Evolutionary conservation across 768 basidiomycete species (phyloP), one percentile per base, ranked within the genome.

Genomic region (Mrakia blollopis): DNA sequence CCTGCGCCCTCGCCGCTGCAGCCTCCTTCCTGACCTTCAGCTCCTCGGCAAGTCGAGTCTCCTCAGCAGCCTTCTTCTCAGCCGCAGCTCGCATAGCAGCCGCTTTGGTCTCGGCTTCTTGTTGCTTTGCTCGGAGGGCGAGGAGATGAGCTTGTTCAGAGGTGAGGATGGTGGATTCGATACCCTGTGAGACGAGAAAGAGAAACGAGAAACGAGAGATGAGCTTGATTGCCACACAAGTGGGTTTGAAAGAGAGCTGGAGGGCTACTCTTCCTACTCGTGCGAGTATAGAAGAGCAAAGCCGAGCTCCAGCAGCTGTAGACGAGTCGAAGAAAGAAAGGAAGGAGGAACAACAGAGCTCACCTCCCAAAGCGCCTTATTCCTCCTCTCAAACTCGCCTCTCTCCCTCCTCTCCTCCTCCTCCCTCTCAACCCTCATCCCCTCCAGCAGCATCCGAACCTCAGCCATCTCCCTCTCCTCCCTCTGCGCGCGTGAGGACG

Each of bases 331-430:
- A 50, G n/a, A 32, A 63, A 44, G 39, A n/a, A 23, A 44, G 13
- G 3, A 39, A 11, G 32, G 23, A 39, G 92, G 23, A 57, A 90
- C 11, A 21, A 3, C 21, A 14, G 14, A 10, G 72, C 91, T 87
- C 6, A 89, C 85, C 37, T 88, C 85, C 85, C 88, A 89, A 52
- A 88, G 83, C 70, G 80, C 80, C 63, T 78, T 83, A 77, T 86
- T 85, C 70, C 87, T 84, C 52, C 84, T 83, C 69, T 86, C 86
- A 87, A 88, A 89, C 13, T 80, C 82, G 7, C 83, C 83, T 63
- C 84, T 83, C 50, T 90, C 81, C 69, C 80, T 81, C 52, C 85
- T 83, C 74, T 90, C 86, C 37, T 88, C 87, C 16, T 82, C 81
- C 76, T 87, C 86, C 63, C 87, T 86, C 76, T 84, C 83, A 28